A percentile compares a stretch with the other conserved stretches of the same genome.
phyloP scores from a whole-genome alignment of 1,284 basidiomycete genomes.

The Ceratobasidium sp. region DNA sequence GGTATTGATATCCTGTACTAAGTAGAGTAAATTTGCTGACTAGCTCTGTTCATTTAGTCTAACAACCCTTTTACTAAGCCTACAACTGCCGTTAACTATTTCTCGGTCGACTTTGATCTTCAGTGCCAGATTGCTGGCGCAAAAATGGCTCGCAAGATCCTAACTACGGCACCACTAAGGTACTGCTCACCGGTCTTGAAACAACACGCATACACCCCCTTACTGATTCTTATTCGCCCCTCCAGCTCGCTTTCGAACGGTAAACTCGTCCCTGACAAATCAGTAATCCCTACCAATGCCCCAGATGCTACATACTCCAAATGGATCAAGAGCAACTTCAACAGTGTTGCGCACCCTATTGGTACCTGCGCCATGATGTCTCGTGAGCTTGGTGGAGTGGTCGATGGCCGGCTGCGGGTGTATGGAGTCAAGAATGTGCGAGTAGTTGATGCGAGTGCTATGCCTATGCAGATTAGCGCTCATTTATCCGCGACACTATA shows the following conservation, averaged over 20 bases:
- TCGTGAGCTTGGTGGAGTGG: constrained; percentile 57
- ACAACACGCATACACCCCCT: background rate
- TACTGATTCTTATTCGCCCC: background rate
- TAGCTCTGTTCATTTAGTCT: constrained; percentile 55
- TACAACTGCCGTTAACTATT: constrained; percentile 66
- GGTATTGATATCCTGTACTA: constrained; percentile 54
- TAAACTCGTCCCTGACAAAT: constrained; percentile 61
- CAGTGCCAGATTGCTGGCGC: constrained; percentile 66
- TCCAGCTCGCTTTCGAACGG: constrained; percentile 51
- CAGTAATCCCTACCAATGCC: constrained; percentile 61
- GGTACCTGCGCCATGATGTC: constrained; percentile 58
- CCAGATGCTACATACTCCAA: constrained; percentile 63
- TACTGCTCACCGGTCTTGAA: background rate
- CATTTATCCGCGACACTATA: constrained; percentile 48
- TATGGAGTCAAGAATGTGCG: constrained; percentile 58
- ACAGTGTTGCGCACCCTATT: constrained; percentile 53
- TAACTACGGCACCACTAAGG: constrained; percentile 60
- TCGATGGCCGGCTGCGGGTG: constrained; percentile 56
- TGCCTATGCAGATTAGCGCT: constrained; percentile 47
- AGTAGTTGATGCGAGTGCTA: constrained; percentile 46
- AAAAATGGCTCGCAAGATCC: constrained; percentile 63
- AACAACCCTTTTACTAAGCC: constrained; percentile 65
- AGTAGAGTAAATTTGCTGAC: background rate
- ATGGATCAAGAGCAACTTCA: constrained; percentile 63
- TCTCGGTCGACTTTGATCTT: constrained; percentile 65